Evolutionary conservation across 2,329 filamentous ascomycete genomes (phyloP).

Genomic region (Clathrospora elynae): DNA sequence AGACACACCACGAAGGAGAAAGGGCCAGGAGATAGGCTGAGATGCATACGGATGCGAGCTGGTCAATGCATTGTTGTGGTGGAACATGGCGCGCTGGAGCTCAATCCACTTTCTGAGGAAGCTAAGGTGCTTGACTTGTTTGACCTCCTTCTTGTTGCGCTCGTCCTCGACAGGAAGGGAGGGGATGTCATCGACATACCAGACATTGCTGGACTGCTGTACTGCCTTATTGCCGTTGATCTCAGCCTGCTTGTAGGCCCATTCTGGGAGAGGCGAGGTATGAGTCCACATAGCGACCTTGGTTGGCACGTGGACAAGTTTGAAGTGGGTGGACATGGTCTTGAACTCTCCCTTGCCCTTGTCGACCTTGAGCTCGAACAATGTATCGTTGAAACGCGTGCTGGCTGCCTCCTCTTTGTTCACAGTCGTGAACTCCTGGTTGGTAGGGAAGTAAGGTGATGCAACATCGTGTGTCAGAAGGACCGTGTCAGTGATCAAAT

Average conservation of each 20-base stretch:
- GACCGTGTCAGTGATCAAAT: slow-evolving; percentile 81
- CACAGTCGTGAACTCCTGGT: slow-evolving; percentile 96
- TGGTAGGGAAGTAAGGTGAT: slow-evolving; percentile 93
- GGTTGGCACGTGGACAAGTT: slow-evolving; percentile 89
- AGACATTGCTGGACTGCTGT: slow-evolving; percentile 86
- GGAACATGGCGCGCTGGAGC: slow-evolving; percentile 97
- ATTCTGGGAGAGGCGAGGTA: slow-evolving; percentile 90
- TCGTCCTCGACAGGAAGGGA: slow-evolving; percentile 72
- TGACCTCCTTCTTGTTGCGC: slow-evolving; percentile 75
- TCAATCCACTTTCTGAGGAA: slow-evolving; percentile 97
- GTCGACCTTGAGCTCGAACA: slow-evolving; percentile 92
- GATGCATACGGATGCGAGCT: slow-evolving; percentile 96
- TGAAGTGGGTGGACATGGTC: slow-evolving; percentile 90
- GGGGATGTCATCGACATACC: slow-evolving; percentile 91
- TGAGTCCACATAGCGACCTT: slow-evolving; percentile 99
- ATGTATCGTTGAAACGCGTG: slow-evolving; percentile 79
- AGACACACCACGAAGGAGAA: slow-evolving; percentile 93
- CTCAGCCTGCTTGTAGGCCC: slow-evolving; percentile 96
- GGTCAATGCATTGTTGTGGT: slow-evolving; percentile 97
- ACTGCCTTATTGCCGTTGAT: slow-evolving; percentile 99
- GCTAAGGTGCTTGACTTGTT: slow-evolving; percentile 79
- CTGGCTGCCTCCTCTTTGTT: slow-evolving; percentile 72
- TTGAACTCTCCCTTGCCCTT: slow-evolving; percentile 85
- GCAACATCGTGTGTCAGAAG: slow-evolving; percentile 96
- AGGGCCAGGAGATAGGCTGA: slow-evolving; percentile 96